Conservation (phyloP, 441 rosid species). For the Adansonia grandidieri region DNA sequence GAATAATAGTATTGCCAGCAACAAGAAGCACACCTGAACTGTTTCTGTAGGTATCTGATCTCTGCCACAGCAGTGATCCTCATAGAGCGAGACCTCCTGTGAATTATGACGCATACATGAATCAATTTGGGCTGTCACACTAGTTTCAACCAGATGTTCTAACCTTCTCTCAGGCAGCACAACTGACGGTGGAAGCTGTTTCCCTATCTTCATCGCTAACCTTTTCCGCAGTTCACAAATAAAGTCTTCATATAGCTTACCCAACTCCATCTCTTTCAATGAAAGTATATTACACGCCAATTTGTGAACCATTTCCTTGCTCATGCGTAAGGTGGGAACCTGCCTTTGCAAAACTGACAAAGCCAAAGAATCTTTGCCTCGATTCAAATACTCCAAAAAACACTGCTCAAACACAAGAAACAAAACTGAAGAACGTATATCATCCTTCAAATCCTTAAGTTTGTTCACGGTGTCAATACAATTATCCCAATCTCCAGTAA, state of each 20-base stretch:
- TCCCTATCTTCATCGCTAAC: slow-evolving; percentile 57
- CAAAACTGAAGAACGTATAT: slow-evolving; percentile 53
- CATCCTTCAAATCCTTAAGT: slow-evolving; percentile 47
- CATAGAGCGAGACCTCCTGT: slow-evolving; percentile 58
- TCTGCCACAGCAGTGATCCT: slow-evolving; percentile 74
- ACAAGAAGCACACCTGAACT: slow-evolving; percentile 60
- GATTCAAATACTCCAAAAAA: slow-evolving; percentile 58
- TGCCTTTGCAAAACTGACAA: slow-evolving; percentile 56
- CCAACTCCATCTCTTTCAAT: slow-evolving; percentile 49
- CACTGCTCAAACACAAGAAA: slow-evolving; percentile 70
- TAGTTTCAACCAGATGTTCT: slow-evolving; percentile 73
- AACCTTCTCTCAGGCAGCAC: slow-evolving; percentile 65
- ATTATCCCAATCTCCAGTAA: slow-evolving; percentile 68
- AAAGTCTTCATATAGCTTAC: slow-evolving; percentile 39
- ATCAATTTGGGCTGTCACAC: slow-evolving; percentile 63
- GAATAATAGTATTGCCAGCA: slow-evolving; percentile 16
- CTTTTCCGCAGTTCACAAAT: slow-evolving; percentile 50
- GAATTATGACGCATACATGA: slow-evolving; percentile 75
- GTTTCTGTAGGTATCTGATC: slow-evolving; percentile 83
- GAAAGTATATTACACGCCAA: slow-evolving; percentile 60
- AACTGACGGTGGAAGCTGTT: slow-evolving; percentile 63
- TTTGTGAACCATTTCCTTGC: slow-evolving; percentile 56
- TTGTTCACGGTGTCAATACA: slow-evolving; percentile 51
- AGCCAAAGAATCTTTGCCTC: slow-evolving; percentile 65
- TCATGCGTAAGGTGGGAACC: slow-evolving; percentile 51